These are phyloP conservation scores for Solanum stenotomum DNA, from an alignment of 257 asterid species.

Conservation along the genomic window DNA sequence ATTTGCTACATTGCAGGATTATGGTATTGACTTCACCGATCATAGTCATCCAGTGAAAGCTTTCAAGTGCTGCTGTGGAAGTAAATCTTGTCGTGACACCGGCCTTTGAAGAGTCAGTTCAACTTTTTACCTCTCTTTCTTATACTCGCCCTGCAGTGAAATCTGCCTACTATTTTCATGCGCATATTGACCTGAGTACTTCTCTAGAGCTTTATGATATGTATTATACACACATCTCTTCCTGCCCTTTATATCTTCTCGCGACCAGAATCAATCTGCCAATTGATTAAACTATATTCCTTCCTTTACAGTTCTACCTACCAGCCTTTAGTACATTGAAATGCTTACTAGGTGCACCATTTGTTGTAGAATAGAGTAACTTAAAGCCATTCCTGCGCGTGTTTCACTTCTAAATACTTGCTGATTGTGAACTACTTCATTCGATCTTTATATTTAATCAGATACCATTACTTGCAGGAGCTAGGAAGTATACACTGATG, in stretches of 20 bases:
- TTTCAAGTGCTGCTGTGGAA: constrained; percentile 38
- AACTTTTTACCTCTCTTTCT: not conserved
- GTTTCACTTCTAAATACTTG: not conserved
- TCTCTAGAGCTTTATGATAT: not conserved
- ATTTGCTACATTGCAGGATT: constrained; percentile 35
- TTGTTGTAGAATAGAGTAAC: not conserved
- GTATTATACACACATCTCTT: not conserved
- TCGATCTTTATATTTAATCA: not conserved
- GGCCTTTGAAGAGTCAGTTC: constrained; percentile 13
- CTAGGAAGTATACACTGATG: not conserved
- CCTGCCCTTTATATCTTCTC: not conserved
- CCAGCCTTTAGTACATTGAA: not conserved
- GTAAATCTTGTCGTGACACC: constrained; percentile 35
- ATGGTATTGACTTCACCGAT: constrained; percentile 39
- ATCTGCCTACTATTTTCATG: not conserved
- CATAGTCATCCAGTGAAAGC: constrained; percentile 26
- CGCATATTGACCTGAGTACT: not conserved
- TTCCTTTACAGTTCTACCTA: not conserved
- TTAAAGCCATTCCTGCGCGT: not conserved
- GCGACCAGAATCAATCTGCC: not conserved
- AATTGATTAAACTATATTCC: not conserved
- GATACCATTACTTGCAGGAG: not conserved
- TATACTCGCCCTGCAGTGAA: not conserved
- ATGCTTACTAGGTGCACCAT: not conserved
- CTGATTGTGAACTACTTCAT: not conserved